Base-by-base conservation (phyloP, 768 basidiomycete genomes). In the Saitozyma podzolica region DNA sequence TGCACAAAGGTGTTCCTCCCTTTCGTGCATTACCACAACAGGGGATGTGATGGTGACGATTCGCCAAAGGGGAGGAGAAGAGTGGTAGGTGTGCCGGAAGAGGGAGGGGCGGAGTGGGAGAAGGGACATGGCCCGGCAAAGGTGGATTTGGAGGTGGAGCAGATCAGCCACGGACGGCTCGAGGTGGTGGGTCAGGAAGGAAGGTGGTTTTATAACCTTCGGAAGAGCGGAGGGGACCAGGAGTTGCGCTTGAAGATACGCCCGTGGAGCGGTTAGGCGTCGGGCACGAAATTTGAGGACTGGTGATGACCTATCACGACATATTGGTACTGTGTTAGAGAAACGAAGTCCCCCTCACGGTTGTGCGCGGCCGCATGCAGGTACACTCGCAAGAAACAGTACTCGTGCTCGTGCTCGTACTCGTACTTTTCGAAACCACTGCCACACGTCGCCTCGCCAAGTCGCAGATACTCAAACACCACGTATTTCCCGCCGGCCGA, bases 1-100 rank as follows among this genome's bases (percentile, higher is more conserved):
- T 66, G 62, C 47, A 96, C 92, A 16, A 92, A 94, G 82, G 87
- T 98, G 20, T 99, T 85, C 74, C 74, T 98, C 0, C 96, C 96
- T 3, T 83, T 92, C 50, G 88, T 95, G 17, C 96, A 99, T 78
- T 98, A 87, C 75, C 20, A 94, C 84, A 73, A 74, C 92, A 2
- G 91, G 91, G 8, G 80, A 91, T 29, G 5, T 5, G 45, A 86
- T 92, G 94, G 75, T 93, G 85, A 75, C 90, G 88, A 3, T 83
- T 84, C 63, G 80, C 82, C 19, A 4, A 49, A 45, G 11, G 42
- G 57, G 8, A 49, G 52, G 41, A 53, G 40, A 19, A 39, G 51
- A 17, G 20, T 68, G n/a, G 16, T 64, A 9, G 70, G 69, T 10
- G 20, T 59, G 43, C 59, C 67, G 2, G 61, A 63, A 3, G 48